These are phyloP conservation scores for Ehretia macrophylla DNA, from an alignment of 257 asterid genomes.

Conservation along the genomic window DNA sequence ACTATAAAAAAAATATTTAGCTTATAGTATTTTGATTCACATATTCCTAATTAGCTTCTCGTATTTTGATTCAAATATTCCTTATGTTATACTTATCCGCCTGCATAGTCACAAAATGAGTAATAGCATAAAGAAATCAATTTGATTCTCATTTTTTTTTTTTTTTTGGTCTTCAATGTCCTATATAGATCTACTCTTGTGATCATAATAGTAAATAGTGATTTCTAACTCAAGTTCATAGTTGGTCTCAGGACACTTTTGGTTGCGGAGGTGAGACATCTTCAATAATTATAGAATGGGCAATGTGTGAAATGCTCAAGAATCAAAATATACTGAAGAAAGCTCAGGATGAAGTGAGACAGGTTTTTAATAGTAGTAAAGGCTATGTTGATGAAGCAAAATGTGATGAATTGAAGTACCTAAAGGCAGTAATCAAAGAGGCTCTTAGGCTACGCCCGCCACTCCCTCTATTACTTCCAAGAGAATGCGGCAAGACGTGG, in stretches of 20 bases:
- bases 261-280: constrained; percentile 16
- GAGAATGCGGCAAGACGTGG: constrained; percentile 15
- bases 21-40: too few relatives aligned
- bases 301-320: constrained; percentile 17
- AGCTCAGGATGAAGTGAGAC: constrained; percentile 26
- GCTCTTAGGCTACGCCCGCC: constrained; percentile 18
- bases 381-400: constrained; percentile 10
- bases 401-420: constrained; percentile 3
- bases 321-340: constrained; percentile 7
- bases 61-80: too few relatives aligned
- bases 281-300: constrained; percentile 13
- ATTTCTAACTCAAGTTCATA: too few relatives aligned
- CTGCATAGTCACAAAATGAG: constrained; percentile 1
- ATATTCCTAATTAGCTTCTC: too few relatives aligned
- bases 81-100: too few relatives aligned
- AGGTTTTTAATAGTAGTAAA: constrained; percentile 3
- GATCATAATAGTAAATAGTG: too few relatives aligned
- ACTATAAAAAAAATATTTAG: too few relatives aligned
- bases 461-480: constrained; percentile 10
- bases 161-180: too few relatives aligned
- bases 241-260: constrained; percentile 18
- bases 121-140: too few relatives aligned
- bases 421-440: constrained; percentile 17
- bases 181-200: too few relatives aligned
- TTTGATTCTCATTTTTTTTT: too few relatives aligned